Conservation (phyloP, 2,329 filamentous ascomycete species). For the Botrytis porri region DNA sequence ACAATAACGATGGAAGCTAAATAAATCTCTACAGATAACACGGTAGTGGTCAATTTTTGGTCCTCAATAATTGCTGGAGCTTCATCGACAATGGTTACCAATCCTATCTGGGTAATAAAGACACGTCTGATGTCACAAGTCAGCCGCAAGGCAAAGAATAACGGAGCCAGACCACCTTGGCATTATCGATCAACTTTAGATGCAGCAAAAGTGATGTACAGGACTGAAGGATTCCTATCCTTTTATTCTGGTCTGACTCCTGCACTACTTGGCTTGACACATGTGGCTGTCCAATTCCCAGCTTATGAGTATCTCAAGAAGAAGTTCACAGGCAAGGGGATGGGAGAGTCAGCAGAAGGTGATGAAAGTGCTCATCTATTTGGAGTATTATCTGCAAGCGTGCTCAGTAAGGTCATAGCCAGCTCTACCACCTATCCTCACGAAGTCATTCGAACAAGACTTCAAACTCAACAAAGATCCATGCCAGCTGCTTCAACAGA, state of each 20-base stretch:
- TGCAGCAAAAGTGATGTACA: slow-evolving; percentile 94
- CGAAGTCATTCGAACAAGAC: slow-evolving; percentile 87
- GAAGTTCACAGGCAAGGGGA: slow-evolving; percentile 82
- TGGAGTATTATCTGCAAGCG: slow-evolving; percentile 82
- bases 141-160: slow-evolving; percentile 51
- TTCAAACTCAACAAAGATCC: slow-evolving; percentile 88
- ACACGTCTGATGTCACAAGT: slow-evolving; percentile 96
- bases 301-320: slow-evolving; percentile 92
- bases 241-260: slow-evolving; percentile 96
- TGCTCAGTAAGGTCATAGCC: slow-evolving; percentile 90
- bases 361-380: slow-evolving; percentile 69
- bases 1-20: slow-evolving; percentile 19
- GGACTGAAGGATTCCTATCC: slow-evolving; percentile 77
- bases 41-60: slow-evolving; percentile 76
- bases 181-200: slow-evolving; percentile 88
- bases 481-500: slow-evolving; percentile 49
- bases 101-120: slow-evolving; percentile 99
- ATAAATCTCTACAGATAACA: slow-evolving; percentile 56
- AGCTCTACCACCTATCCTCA: slow-evolving; percentile 96
- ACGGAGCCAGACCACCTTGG: slow-evolving; percentile 68
- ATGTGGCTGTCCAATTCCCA: slow-evolving; percentile 96
- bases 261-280: slow-evolving; percentile 84
- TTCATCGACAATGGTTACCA: slow-evolving; percentile 90
- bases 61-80: slow-evolving; percentile 88
- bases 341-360: slow-evolving; percentile 62